These are phyloP conservation scores for Sugiyamaella marilandica DNA, from an alignment of 805 yeast genomes.

Conservation along the genomic window DNA sequence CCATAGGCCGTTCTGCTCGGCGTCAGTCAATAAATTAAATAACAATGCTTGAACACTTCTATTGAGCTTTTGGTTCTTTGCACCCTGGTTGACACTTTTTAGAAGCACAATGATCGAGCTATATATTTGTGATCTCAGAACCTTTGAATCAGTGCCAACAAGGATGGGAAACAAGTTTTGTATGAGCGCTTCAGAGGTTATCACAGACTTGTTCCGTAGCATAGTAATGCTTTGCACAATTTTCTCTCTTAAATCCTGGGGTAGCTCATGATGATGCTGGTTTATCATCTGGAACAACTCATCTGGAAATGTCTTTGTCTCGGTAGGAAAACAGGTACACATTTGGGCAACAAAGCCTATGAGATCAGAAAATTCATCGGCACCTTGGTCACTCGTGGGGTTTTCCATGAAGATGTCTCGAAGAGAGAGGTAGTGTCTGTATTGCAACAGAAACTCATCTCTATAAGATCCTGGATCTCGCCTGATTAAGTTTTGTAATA, in stretches of 20 bases:
- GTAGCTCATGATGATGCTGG: constrained; percentile 73
- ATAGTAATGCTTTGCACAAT: constrained; percentile 83
- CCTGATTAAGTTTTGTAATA: constrained; percentile 86
- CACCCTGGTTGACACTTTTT: constrained; percentile 79
- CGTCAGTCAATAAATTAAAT: constrained; percentile 78
- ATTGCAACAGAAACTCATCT: constrained; percentile 91
- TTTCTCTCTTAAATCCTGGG: constrained; percentile 86
- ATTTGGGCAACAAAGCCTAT: constrained; percentile 92
- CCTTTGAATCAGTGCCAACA: constrained; percentile 64
- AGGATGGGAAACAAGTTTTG: constrained; percentile 86
- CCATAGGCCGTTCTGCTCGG: constrained; percentile 86
- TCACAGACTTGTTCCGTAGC: constrained; percentile 80
- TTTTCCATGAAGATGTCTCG: constrained; percentile 80
- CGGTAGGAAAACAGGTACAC: constrained; percentile 82
- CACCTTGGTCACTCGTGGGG: constrained; percentile 55
- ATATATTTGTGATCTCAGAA: constrained; percentile 77
- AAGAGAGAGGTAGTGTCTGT: constrained; percentile 84
- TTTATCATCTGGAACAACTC: constrained; percentile 66
- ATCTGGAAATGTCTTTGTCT: constrained; percentile 77
- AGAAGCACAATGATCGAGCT: constrained; percentile 70
- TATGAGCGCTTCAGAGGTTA: constrained; percentile 73
- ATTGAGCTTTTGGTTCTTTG: constrained; percentile 85
- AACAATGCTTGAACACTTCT: constrained; percentile 87
- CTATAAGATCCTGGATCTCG: constrained; percentile 88
- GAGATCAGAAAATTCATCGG: constrained; percentile 71